Base-by-base conservation (phyloP, 2,329 filamentous ascomycete genomes). In the Cladobotryum mycophilum region DNA sequence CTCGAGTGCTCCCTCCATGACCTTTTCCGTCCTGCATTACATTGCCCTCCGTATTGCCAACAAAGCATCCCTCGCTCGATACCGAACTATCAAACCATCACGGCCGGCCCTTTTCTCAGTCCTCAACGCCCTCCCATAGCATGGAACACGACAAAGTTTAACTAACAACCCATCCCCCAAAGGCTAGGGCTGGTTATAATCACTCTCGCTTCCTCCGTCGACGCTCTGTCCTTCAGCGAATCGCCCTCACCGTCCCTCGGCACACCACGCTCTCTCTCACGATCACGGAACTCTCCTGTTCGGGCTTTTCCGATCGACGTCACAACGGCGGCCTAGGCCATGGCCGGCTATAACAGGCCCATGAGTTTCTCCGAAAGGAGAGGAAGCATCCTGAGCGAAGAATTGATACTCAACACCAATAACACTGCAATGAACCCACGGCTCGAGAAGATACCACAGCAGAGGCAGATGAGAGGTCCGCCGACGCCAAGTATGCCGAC, bases 401-500 rank as follows among this genome's bases (percentile, higher is more conserved):
- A 83, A 47, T 64, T 84, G 56, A 75, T 73, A 14, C 71, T 85
- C 55, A 73, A 74, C 54, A 78, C 74, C 44, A 70, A 70, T 47
- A 75, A 64, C 57, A 61, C 68, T 53, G 63, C 71, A 52, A 62
- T 75, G 49, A 71, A 71, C 59, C 70, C 74, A 36, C 68, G 71
- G 52, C 67, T 78, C 56, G 78, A 81, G 50, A 84, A 84, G 67
- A 58, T 67, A 56, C 62, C 65, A 15, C 64, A 67, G 57, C 60
- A 64, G 46, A 62, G 62, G 63, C 79, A 58, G 41, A 58, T 71
- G 41, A 70, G 80, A 64, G 82, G 81, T 0, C 82, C 82, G 6
- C 82, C 82, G 17, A 85, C 82, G 2, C 82, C 82, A 12, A 85
- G 80, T 66, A 83, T 85, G 80, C 80, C 74, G 47, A 84, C 81